Evolutionary conservation across 805 yeast genomes (phyloP).

Genomic region (Metschnikowia similis): DNA sequence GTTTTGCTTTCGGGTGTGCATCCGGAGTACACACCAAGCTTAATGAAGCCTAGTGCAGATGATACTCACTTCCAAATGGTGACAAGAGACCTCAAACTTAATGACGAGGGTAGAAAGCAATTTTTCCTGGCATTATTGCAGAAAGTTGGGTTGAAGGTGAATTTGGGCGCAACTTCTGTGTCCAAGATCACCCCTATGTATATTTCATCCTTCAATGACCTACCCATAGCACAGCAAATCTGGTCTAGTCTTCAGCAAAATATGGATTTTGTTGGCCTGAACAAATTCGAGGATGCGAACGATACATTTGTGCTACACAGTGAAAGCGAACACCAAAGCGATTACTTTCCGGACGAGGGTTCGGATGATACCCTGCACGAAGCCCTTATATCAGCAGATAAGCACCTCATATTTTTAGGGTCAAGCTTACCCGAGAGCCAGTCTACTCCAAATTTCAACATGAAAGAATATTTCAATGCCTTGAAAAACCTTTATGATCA

Average conservation of each 20-base stretch:
- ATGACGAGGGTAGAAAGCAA: conserved; percentile 46
- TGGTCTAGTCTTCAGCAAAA: conserved; percentile 34
- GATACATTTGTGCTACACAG: conserved; percentile 54
- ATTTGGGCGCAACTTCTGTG: conserved; percentile 40
- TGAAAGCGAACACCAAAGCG: conserved; percentile 26
- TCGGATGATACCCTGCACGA: conserved; percentile 13
- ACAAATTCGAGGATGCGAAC: conserved; percentile 44
- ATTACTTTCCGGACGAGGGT: conserved; percentile 11
- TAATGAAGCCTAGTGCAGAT: conserved; percentile 36
- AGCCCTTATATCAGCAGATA: conserved; percentile 32
- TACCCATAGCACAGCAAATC: conserved; percentile 29
- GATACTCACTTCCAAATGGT: conserved; percentile 28
- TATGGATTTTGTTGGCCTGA: conserved; percentile 27
- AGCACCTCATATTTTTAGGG: conserved; percentile 47
- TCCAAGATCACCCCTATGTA: conserved; percentile 71
- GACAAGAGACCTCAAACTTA: conserved; percentile 29
- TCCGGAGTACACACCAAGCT: conserved; percentile 72
- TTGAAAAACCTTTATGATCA: conserved; percentile 32
- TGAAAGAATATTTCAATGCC: conserved; percentile 47
- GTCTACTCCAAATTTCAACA: conserved; percentile 71
- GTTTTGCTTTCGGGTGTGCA: conserved; percentile 83
- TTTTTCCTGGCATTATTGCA: conserved; percentile 56
- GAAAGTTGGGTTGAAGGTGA: conserved; percentile 68
- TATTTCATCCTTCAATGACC: conserved; percentile 41
- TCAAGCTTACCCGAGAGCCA: conserved; percentile 46